A percentile compares a stretch with the other conserved stretches of the same genome.
Evolutionary conservation across 352 stramenopile species (phyloP).

Genomic region (Aphanomyces cochlioides): DNA sequence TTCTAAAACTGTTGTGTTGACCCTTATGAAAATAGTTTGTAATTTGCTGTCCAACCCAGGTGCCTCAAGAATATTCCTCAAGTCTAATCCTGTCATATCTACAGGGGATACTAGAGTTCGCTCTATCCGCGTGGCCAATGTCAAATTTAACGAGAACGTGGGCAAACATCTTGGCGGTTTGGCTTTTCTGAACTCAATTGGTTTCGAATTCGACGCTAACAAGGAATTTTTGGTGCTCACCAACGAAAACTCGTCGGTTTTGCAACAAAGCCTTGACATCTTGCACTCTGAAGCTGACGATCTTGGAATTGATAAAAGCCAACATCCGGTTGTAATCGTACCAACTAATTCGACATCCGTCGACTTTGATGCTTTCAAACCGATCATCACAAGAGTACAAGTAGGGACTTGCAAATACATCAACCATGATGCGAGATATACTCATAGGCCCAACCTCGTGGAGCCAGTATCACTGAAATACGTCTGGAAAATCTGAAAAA

Average conservation of each 20-base stretch:
- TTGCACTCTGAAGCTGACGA: slow-evolving; percentile 77
- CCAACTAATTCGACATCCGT: slow-evolving; percentile 37
- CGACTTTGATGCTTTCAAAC: slow-evolving; percentile 76
- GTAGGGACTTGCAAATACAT: slow-evolving; percentile 30
- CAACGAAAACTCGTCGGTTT: slow-evolving; percentile 33
- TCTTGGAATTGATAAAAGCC: slow-evolving; percentile 48
- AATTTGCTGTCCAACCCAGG: slow-evolving; percentile 80
- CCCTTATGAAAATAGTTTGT: slow-evolving; percentile 81
- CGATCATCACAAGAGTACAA: slow-evolving; percentile 80
- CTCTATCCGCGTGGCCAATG: slow-evolving; percentile 74
- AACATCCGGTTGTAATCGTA: slow-evolving; percentile 48
- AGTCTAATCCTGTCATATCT: neutral
- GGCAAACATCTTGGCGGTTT: slow-evolving; percentile 62
- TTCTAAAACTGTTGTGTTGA: slow-evolving; percentile 52
- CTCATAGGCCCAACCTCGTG: slow-evolving; percentile 69
- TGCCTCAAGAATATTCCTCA: slow-evolving; percentile 27
- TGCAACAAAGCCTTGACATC: slow-evolving; percentile 54
- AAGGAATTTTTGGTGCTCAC: slow-evolving; percentile 48
- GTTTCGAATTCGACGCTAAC: slow-evolving; percentile 54
- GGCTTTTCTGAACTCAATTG: slow-evolving; percentile 63
- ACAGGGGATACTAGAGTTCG: slow-evolving; percentile 79
- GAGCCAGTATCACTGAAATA: slow-evolving; percentile 71
- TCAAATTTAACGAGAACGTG: slow-evolving; percentile 66
- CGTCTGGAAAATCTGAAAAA: slow-evolving; percentile 68
- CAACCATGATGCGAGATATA: slow-evolving; percentile 11